phyloP scores from a whole-genome alignment of 2,329 filamentous ascomycete genomes.

The Colletotrichum melonis region DNA sequence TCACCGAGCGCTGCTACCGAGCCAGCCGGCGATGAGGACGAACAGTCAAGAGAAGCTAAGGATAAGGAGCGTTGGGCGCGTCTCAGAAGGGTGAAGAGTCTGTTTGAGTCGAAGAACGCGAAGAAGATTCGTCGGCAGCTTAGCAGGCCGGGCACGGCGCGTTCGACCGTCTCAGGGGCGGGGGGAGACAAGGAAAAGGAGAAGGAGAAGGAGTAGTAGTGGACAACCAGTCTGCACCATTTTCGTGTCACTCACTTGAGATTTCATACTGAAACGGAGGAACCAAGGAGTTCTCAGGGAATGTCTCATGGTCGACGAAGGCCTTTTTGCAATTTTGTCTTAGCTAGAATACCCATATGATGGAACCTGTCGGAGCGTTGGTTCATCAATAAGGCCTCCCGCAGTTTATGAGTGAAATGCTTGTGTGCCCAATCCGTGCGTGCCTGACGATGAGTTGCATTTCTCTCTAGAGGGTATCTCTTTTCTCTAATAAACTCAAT shows the following conservation, averaged over 20 bases:
- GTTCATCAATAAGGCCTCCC: background rate
- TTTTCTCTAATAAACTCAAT: background rate
- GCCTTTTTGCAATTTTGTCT: background rate
- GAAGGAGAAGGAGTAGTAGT: constrained; percentile 7
- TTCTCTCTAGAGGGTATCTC: constrained; percentile 28
- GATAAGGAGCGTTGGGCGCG: constrained; percentile 81
- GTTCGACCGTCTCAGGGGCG: constrained; percentile 43
- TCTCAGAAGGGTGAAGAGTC: constrained; percentile 76
- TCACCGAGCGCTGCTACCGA: constrained; percentile 36
- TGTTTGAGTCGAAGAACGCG: constrained; percentile 74
- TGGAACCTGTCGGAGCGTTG: background rate
- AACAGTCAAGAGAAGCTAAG: constrained; percentile 62
- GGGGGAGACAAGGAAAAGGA: background rate
- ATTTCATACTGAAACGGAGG: background rate
- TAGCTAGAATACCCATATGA: constrained; percentile 28
- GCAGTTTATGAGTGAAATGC: background rate
- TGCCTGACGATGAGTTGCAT: background rate
- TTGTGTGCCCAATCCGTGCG: too few species aligned
- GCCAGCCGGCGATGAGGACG: constrained; percentile 53
- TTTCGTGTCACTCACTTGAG: background rate
- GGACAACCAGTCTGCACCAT: background rate
- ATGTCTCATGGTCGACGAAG: background rate
- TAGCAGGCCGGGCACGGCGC: constrained; percentile 55
- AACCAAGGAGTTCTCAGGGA: constrained; percentile 16
- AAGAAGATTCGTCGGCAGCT: constrained; percentile 60